Conservation (phyloP, 2,329 filamentous ascomycete species). For the Phialophora macrospora region DNA sequence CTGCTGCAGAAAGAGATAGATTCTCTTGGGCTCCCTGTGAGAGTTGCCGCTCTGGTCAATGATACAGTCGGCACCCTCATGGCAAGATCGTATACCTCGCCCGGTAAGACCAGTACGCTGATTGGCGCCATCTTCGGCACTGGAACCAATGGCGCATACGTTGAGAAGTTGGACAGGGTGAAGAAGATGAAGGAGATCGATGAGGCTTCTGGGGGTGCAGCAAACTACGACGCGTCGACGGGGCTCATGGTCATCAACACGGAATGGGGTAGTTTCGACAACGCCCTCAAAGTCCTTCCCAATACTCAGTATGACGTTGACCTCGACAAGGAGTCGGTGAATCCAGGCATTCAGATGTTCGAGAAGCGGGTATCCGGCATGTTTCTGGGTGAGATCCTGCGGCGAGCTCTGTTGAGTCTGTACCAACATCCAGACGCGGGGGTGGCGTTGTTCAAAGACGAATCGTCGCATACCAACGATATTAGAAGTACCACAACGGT, state of each 20-base stretch:
- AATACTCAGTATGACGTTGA: conserved; percentile 80
- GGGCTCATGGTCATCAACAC: conserved; percentile 98
- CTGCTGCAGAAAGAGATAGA: conserved; percentile 90
- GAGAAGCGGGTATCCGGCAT: conserved; percentile 98
- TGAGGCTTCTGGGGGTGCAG: conserved; percentile 52
- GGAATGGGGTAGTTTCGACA: conserved; percentile 98
- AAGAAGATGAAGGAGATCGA: conserved; percentile 71
- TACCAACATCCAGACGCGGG: conserved; percentile 63
- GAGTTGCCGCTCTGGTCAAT: conserved; percentile 94
- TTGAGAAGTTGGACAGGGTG: conserved; percentile 86
- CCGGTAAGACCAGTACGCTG: conserved; percentile 81
- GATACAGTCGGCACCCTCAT: conserved; percentile 97
- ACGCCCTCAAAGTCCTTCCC: conserved; percentile 84
- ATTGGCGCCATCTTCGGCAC: conserved; percentile 98
- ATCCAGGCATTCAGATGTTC: conserved; percentile 97
- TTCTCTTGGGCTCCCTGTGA: conserved; percentile 81
- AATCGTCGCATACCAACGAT: conserved; percentile 72
- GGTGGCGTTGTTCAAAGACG: conserved; percentile 75
- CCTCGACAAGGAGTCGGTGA: conserved; percentile 79
- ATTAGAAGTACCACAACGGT: conserved; percentile 71
- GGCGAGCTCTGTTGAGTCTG: conserved; percentile 74
- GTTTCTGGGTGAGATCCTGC: conserved; percentile 94
- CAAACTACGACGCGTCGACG: conserved; percentile 76
- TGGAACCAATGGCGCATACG: conserved; percentile 95
- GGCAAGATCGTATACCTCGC: conserved; percentile 93